A percentile compares a stretch with the other conserved stretches of the same genome.
phyloP scores from a whole-genome alignment of 2,329 filamentous ascomycete species.

The Fulvia fulva region DNA sequence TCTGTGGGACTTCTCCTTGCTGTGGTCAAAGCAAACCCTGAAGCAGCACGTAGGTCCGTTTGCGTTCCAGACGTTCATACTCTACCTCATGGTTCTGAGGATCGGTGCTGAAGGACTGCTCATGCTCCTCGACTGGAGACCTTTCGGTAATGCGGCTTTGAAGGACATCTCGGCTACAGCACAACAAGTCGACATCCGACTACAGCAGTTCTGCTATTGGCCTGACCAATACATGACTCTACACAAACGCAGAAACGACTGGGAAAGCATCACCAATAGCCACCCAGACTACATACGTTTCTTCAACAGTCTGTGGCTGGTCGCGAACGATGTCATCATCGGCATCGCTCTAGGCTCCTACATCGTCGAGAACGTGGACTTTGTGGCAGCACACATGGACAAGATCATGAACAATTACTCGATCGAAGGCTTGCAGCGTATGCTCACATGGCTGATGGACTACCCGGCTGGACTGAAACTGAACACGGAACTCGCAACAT shows the following conservation, averaged over 20 bases:
- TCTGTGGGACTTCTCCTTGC: constrained; percentile 69
- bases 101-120: constrained; percentile 76
- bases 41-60: constrained; percentile 75
- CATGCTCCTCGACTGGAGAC: constrained; percentile 76
- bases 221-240: constrained; percentile 93
- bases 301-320: constrained; percentile 97
- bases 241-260: constrained; percentile 82
- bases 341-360: constrained; percentile 94
- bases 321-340: constrained; percentile 97
- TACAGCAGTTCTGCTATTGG: constrained; percentile 99
- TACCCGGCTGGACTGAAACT: constrained; percentile 93
- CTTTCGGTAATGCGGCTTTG: constrained; percentile 72
- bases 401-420: constrained; percentile 74
- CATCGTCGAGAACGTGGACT: constrained; percentile 88
- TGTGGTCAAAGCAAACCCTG: constrained; percentile 66
- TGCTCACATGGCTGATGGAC: constrained; percentile 93
- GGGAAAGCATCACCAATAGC: constrained; percentile 91
- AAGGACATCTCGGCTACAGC: constrained; percentile 96
- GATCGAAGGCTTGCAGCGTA: constrained; percentile 79
- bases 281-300: constrained; percentile 98
- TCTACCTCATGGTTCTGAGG: constrained; percentile 74
- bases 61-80: constrained; percentile 66
- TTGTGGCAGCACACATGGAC: constrained; percentile 77
- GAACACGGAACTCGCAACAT: constrained; percentile 88
- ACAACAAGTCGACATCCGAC: constrained; percentile 92